These are phyloP conservation scores for Dovyalis caffra DNA, from an alignment of 345 rosid species.

Conservation along the genomic window DNA sequence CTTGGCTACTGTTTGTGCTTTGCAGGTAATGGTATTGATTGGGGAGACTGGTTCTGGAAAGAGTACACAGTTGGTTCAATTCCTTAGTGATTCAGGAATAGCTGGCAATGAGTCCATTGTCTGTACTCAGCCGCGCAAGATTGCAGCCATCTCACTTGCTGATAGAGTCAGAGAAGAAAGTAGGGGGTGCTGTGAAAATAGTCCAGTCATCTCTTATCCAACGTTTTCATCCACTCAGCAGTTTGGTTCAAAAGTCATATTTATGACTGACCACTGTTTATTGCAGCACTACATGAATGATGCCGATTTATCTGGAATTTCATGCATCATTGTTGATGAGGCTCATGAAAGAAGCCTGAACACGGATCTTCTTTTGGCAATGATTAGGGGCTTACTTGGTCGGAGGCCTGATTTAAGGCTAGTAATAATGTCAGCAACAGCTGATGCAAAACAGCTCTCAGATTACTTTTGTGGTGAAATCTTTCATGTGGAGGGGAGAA, in stretches of 20 bases:
- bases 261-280: constrained; percentile 83
- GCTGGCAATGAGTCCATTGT: constrained; percentile 54
- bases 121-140: constrained; percentile 90
- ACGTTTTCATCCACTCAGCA: constrained; percentile 57
- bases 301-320: constrained; percentile 65
- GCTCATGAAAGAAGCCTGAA: constrained; percentile 96
- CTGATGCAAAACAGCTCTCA: constrained; percentile 72
- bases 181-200: constrained; percentile 55
- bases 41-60: constrained; percentile 98
- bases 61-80: constrained; percentile 92
- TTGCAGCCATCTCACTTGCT: constrained; percentile 76
- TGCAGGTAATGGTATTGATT: constrained; percentile 66
- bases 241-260: constrained; percentile 57
- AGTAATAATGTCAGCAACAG: constrained; percentile 95
- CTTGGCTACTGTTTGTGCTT: not conserved
- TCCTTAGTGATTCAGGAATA: constrained; percentile 80
- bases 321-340: constrained; percentile 81
- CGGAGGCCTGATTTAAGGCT: constrained; percentile 62
- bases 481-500: constrained; percentile 62
- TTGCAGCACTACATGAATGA: constrained; percentile 72
- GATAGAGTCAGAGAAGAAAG: constrained; percentile 76
- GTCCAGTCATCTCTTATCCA: constrained; percentile 47
- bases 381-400: constrained; percentile 57
- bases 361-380: constrained; percentile 85
- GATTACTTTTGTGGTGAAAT: constrained; percentile 60